Base-by-base conservation (phyloP, 2,329 filamentous ascomycete species). In the Mollisia scopiformis region DNA sequence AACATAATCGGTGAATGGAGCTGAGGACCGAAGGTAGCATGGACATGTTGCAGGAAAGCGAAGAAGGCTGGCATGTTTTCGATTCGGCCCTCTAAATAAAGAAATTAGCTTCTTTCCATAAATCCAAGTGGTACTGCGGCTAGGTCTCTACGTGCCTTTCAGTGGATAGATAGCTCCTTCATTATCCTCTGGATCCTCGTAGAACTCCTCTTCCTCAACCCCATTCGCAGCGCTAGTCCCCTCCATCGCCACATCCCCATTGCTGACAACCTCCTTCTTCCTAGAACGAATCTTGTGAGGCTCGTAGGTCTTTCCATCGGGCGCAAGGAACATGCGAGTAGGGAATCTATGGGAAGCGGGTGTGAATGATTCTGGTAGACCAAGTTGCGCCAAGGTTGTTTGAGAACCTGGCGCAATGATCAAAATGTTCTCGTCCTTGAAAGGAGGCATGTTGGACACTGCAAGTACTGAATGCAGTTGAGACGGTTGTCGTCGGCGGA, bases 1-100 rank as follows among this genome's bases (percentile, higher is more conserved):
- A 99, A 86, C 75, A 98, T 84, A 66, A 99, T 92, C 1, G 95
- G 93, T 0, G 94, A 97, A 78, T 97, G 95, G 74, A 97, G 95
- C 2, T 92, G 92, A 27, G 92, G 93, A 62, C 92, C 95, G 62
- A 99, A 85, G 51, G 91, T 86, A 75, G 91, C 89, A 82, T 97
- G 92, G 66, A 98, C 89, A 75, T 99, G 92, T 58, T 93, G 91
- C 72, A 99, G 85, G 71, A 98, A 89, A 31, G 95, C 94, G 66
- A 97, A 90, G 79, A 99, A 96, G 67, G 92, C 94, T 0, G 88
- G 84, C 92, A 96, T 97, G 74, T 98, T 87, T 46, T 90, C 87
- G 63, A 99, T 95, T 71, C 86, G 87, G 59, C 95, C 95, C 66
- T 89, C 87, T 81, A 77, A 31, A 13, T 37, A 37, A 27, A 30